phyloP scores from a whole-genome alignment of 352 stramenopile species.

The Phytophthora vignae region DNA sequence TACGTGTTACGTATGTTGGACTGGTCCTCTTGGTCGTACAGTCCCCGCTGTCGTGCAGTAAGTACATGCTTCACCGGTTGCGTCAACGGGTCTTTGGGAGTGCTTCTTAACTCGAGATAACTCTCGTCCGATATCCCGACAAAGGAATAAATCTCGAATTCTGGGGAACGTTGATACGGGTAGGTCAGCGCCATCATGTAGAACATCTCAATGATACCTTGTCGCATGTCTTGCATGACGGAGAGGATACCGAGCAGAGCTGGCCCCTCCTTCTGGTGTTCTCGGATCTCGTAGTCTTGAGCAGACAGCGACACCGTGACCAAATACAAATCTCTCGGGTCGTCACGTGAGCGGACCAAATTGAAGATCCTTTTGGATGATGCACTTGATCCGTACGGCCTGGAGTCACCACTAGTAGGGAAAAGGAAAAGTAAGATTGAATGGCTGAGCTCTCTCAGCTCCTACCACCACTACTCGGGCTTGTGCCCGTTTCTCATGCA shows the following conservation, averaged over 20 bases:
- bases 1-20: conserved; percentile 27
- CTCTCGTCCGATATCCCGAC: conserved; percentile 17
- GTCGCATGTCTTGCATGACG: conserved; percentile 26
- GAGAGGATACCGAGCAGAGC: conserved; percentile 24
- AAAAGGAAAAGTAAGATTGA: too few relatives aligned
- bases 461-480: too few relatives aligned
- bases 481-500: too few relatives aligned
- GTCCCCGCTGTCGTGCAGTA: conserved; percentile 26
- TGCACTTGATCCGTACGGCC: too few relatives aligned
- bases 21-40: conserved; percentile 36
- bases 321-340: conserved; percentile 16
- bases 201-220: conserved; percentile 8
- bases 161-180: conserved; percentile 29
- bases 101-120: conserved; percentile 20
- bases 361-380: too few relatives aligned
- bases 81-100: background rate
- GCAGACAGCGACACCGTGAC: conserved; percentile 28
- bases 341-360: conserved; percentile 17
- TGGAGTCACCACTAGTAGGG: too few relatives aligned
- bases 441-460: too few relatives aligned
- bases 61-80: conserved; percentile 36
- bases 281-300: conserved; percentile 32
- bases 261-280: conserved; percentile 19
- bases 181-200: conserved; percentile 33
- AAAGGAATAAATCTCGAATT: conserved; percentile 35